A percentile compares a stretch with the other conserved stretches of the same genome.
phyloP scores from a whole-genome alignment of 139 green algal genomes.

The Chlorella sp. region DNA sequence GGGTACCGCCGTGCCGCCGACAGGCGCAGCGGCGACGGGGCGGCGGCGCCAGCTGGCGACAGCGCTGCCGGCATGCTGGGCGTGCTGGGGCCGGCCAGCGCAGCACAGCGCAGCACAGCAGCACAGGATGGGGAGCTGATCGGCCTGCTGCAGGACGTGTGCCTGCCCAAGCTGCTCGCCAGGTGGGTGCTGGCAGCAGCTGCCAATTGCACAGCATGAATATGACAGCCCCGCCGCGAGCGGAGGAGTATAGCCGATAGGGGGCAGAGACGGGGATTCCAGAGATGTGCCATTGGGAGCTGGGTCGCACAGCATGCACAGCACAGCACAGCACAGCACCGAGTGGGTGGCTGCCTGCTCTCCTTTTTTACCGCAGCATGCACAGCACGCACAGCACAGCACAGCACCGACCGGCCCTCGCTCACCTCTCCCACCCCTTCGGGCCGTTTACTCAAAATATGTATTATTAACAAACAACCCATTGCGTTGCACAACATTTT shows the following conservation, averaged over 20 bases:
- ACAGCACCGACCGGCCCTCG: too few species aligned
- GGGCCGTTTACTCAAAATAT: too few species aligned
- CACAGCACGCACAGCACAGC: too few species aligned
- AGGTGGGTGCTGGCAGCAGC: conserved; percentile 27
- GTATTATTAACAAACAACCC: too few species aligned
- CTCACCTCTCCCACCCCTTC: too few species aligned
- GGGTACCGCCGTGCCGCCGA: conserved; percentile 4
- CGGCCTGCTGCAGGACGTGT: conserved; percentile 56
- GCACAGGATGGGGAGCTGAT: conserved; percentile 59
- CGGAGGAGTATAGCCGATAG: too few species aligned
- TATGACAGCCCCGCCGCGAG: too few species aligned
- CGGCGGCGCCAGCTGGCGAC: background rate
- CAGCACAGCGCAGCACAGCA: background rate
- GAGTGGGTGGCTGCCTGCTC: too few species aligned
- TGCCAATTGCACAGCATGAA: background rate
- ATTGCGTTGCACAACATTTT: too few species aligned
- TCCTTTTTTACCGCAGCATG: too few species aligned
- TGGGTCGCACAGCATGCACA: background rate
- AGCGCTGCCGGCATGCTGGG: background rate
- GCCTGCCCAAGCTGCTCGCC: conserved; percentile 52
- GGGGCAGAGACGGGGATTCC: background rate
- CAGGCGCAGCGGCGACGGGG: too few species aligned
- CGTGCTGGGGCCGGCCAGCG: background rate
- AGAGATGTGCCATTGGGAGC: background rate
- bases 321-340: too few species aligned